phyloP scores from a whole-genome alignment of 768 basidiomycete species.

The Candolleomyces efflorescens region DNA sequence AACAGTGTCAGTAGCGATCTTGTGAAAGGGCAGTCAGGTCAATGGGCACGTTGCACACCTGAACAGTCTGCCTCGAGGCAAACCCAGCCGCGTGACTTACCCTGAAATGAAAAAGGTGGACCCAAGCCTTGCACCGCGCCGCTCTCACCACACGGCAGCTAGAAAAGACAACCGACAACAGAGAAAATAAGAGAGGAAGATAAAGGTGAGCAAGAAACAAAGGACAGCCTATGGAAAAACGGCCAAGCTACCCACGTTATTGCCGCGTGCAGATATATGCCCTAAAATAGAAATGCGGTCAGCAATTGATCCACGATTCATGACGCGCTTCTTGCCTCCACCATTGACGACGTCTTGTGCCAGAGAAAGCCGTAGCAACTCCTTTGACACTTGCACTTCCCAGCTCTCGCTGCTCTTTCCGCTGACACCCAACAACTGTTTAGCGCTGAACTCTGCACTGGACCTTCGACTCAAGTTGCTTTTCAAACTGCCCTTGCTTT shows the following conservation, averaged over 20 bases:
- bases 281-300: constrained; percentile 26
- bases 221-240: constrained; percentile 16
- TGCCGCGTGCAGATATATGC: constrained; percentile 31
- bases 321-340: constrained; percentile 13
- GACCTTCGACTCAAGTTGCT: constrained; percentile 35
- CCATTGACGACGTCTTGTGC: constrained; percentile 21
- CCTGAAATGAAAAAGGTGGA: constrained; percentile 37
- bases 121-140: constrained; percentile 24
- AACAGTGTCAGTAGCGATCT: not conserved
- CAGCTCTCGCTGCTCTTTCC: constrained; percentile 39
- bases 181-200: constrained; percentile 16
- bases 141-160: constrained; percentile 19
- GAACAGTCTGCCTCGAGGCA: constrained; percentile 1
- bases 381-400: constrained; percentile 56
- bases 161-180: constrained; percentile 16
- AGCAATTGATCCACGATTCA: constrained; percentile 14
- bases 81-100: constrained; percentile 16
- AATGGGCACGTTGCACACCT: constrained; percentile 4
- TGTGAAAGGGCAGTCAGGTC: not conserved
- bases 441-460: constrained; percentile 56
- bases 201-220: constrained; percentile 19
- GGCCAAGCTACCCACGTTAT: constrained; percentile 29
- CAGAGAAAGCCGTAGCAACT: constrained; percentile 49
- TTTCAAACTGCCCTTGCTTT: constrained; percentile 27
- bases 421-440: constrained; percentile 27